These are phyloP conservation scores for Schoenoplectus tabernaemontani DNA, from an alignment of 202 grass and related monocot genomes.

Conservation along the genomic window DNA sequence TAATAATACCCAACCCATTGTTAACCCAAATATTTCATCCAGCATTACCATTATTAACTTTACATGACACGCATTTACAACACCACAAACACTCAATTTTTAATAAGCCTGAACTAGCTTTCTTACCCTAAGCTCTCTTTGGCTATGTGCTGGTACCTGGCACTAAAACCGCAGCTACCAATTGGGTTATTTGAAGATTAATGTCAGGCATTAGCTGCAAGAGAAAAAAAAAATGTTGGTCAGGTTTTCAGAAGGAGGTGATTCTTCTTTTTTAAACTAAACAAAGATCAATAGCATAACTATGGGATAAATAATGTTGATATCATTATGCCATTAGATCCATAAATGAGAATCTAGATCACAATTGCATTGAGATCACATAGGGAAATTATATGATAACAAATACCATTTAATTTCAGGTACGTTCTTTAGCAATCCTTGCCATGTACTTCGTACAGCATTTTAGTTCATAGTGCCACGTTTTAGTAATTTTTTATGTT, in stretches of 20 bases:
- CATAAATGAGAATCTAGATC: background rate
- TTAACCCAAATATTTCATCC: background rate
- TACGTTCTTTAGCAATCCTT: too few species aligned
- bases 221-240: background rate
- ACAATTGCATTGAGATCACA: background rate
- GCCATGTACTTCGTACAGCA: too few species aligned
- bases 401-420: too few species aligned
- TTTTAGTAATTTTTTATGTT: too few species aligned
- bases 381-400: background rate
- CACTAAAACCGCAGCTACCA: constrained; percentile 58
- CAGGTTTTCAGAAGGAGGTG: background rate
- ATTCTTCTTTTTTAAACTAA: background rate
- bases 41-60: background rate
- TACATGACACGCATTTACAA: constrained; percentile 10
- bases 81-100: background rate
- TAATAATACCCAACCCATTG: background rate
- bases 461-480: too few species aligned
- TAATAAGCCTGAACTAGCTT: constrained; percentile 2
- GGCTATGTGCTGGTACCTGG: constrained; percentile 35
- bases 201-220: constrained; percentile 33
- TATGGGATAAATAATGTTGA: background rate
- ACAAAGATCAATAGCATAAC: background rate
- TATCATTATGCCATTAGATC: background rate
- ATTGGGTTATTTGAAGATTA: constrained; percentile 32
- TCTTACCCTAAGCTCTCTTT: constrained; percentile 10